Evolutionary conservation across 2,329 filamentous ascomycete genomes (phyloP).

Genomic region (Gnomoniopsis smithogilvyi): DNA sequence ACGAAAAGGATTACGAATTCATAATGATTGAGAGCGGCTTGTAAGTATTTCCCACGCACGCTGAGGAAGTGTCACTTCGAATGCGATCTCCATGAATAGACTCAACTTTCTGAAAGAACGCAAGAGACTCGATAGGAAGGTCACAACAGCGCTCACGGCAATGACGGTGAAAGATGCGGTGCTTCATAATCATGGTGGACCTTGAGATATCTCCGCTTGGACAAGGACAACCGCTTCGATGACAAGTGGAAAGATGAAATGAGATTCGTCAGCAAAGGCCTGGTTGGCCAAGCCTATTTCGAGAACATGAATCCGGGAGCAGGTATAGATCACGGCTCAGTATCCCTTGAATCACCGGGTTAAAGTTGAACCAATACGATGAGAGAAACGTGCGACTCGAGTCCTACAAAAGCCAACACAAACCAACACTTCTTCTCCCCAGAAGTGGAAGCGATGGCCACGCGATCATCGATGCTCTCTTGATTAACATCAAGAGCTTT

Average conservation of each 20-base stretch:
- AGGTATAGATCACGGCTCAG: background rate
- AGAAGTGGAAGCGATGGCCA: background rate
- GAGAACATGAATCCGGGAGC: conserved; percentile 32
- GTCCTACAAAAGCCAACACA: conserved; percentile 4
- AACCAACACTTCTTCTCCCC: conserved; percentile 7
- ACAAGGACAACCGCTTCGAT: conserved; percentile 1
- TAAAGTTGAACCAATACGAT: conserved; percentile 1
- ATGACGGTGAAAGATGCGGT: conserved; percentile 1
- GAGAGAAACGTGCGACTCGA: conserved; percentile 1
- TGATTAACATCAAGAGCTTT: background rate
- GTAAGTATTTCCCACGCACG: background rate
- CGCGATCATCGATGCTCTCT: background rate
- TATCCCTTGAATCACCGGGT: conserved; percentile 3
- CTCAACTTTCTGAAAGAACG: conserved; percentile 4
- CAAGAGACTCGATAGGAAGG: background rate
- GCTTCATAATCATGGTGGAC: conserved; percentile 7
- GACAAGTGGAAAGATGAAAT: conserved; percentile 8
- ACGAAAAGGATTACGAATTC: background rate
- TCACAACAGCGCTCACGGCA: background rate
- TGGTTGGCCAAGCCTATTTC: conserved; percentile 37
- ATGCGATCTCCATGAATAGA: conserved; percentile 1
- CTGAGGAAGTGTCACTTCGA: background rate
- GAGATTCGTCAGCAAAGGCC: conserved; percentile 32
- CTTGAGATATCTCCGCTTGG: conserved; percentile 2
- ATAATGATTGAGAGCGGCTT: conserved; percentile 4